Percentiles rank a stretch among this genome's conserved stretches.
phyloP scores from a whole-genome alignment of 805 yeast genomes.

The Candida germanica region DNA sequence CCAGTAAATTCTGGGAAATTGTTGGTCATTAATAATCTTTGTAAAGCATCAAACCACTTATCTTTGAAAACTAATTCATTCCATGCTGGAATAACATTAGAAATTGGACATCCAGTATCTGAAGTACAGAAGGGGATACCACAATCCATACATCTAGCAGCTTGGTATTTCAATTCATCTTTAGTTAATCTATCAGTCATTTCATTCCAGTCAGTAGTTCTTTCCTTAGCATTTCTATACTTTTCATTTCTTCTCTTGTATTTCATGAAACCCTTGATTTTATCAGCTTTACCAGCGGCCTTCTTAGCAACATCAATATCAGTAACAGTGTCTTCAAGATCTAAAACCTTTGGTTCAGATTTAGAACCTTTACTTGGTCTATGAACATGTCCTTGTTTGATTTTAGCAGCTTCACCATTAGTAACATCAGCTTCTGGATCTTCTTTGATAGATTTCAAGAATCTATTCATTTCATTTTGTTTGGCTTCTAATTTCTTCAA shows the following conservation, averaged over 20 bases:
- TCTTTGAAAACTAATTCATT: conserved; percentile 93
- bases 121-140: conserved; percentile 99
- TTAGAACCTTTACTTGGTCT: conserved; percentile 20
- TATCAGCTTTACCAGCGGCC: conserved; percentile 65
- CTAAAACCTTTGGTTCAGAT: conserved; percentile 80
- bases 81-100: conserved; percentile 97
- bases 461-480: conserved; percentile 61
- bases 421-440: conserved; percentile 85
- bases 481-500: conserved; percentile 60
- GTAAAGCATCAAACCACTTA: conserved; percentile 91
- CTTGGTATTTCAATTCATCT: conserved; percentile 84
- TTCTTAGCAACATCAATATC: conserved; percentile 66
- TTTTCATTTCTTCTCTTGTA: conserved; percentile 86
- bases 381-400: conserved; percentile 49
- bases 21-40: conserved; percentile 89
- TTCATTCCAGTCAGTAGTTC: conserved; percentile 92
- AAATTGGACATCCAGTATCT: conserved; percentile 97
- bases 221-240: conserved; percentile 71
- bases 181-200: conserved; percentile 75
- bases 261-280: conserved; percentile 87
- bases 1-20: conserved; percentile 99
- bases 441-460: conserved; percentile 69
- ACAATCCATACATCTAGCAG: conserved; percentile 99
- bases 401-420: conserved; percentile 75
- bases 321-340: conserved; percentile 82